A percentile compares a stretch with the other conserved stretches of the same genome.
phyloP scores from a whole-genome alignment of 2,329 filamentous ascomycete genomes.

The Alternaria ventricosa region DNA sequence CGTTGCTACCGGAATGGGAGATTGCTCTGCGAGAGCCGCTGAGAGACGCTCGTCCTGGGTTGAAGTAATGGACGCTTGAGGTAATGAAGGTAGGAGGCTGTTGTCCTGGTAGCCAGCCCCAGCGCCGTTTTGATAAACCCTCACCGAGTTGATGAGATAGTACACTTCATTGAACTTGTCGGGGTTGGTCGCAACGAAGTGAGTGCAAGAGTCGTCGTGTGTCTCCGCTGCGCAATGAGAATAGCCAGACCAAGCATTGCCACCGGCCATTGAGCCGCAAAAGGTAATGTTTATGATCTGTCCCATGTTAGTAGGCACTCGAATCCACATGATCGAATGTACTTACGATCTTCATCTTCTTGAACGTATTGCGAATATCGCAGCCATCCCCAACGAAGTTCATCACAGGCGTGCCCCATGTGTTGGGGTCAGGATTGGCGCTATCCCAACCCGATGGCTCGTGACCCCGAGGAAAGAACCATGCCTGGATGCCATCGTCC shows the following conservation, averaged over 20 bases:
- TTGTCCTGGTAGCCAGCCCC: neutral
- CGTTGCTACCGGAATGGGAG: neutral
- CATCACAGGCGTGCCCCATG: constrained; percentile 49
- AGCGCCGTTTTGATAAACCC: constrained; percentile 5
- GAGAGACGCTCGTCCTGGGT: neutral
- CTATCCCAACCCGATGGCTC: constrained; percentile 52
- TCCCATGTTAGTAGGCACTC: neutral
- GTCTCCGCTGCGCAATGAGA: constrained; percentile 15
- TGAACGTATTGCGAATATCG: constrained; percentile 52
- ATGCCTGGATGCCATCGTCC: constrained; percentile 56
- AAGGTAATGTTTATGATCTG: constrained; percentile 56
- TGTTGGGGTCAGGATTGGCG: constrained; percentile 52
- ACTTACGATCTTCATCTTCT: constrained; percentile 26
- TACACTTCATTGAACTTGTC: constrained; percentile 28
- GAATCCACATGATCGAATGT: neutral
- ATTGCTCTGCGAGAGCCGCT: neutral
- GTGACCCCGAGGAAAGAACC: constrained; percentile 59
- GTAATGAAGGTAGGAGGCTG: neutral
- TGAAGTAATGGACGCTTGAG: neutral
- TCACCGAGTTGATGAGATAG: constrained; percentile 26
- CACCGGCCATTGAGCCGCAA: constrained; percentile 48
- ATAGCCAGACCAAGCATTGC: constrained; percentile 58
- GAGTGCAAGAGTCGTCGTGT: constrained; percentile 54
- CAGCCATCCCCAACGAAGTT: constrained; percentile 42
- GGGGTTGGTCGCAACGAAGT: constrained; percentile 27